A percentile compares a stretch with the other conserved stretches of the same genome.
These are phyloP conservation scores for Gossypium australe DNA, from an alignment of 345 rosid species.

Conservation along the genomic window DNA sequence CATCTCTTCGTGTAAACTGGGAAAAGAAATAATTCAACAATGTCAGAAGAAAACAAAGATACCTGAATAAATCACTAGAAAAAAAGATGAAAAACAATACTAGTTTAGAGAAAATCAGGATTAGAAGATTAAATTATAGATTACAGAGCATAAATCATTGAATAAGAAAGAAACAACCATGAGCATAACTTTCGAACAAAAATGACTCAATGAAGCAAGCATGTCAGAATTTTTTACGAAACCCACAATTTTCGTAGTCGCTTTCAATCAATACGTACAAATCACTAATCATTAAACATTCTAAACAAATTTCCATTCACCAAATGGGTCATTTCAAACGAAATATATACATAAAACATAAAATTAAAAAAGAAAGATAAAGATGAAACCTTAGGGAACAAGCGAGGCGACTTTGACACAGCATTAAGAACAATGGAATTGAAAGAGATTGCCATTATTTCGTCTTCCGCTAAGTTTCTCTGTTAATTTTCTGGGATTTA, in stretches of 20 bases:
- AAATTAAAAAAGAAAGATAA: not conserved
- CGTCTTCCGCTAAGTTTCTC: not conserved
- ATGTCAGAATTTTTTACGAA: not conserved
- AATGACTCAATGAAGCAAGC: not conserved
- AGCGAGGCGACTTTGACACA: not conserved
- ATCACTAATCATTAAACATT: not conserved
- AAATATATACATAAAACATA: not conserved
- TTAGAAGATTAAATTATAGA: not conserved
- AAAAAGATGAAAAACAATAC: not conserved
- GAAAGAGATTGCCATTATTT: not conserved
- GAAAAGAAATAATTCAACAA: slow-evolving; percentile 1
- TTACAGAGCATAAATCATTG: not conserved
- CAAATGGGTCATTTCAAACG: not conserved
- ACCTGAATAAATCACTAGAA: not conserved
- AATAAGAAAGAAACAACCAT: not conserved
- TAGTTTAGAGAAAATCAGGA: not conserved
- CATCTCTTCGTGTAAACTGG: slow-evolving; percentile 26
- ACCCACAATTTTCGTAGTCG: not conserved
- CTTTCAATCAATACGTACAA: not conserved
- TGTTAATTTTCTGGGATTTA: not conserved
- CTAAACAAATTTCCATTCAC: not conserved
- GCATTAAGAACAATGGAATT: not conserved
- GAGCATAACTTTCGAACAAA: not conserved
- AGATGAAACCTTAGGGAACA: slow-evolving; percentile 7
- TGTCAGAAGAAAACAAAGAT: not conserved